Base-by-base conservation (phyloP, 768 basidiomycete genomes). In the Phlebiopsis gigantea region DNA sequence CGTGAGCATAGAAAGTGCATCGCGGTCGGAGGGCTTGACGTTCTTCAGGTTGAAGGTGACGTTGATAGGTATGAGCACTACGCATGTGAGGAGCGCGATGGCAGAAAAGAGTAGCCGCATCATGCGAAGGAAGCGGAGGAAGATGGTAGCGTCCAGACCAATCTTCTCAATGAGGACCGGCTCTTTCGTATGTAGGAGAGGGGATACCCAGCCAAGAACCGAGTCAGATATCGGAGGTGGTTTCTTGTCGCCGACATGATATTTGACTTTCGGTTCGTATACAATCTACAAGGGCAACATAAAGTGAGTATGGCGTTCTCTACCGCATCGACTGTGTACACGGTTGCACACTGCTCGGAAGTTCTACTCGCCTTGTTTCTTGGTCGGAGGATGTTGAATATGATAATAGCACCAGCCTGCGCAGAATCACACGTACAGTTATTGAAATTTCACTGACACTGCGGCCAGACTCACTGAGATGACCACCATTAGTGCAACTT, bases 241-340 rank as follows among this genome's bases (percentile, higher is more conserved):
- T 25, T 79, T 74, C 68, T 91, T 91, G 70, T 83, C 71, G 42
- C 85, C 88, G 58, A 81, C 77, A 65, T 91, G 90, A 67, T 93
- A 95, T 71, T 95, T 95, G 72, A 91, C 84, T 73, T 95, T 97
- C 60, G 93, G 94, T 68, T 93, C 90, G 66, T 96, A 96, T 57
- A 94, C 83, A 59, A 91, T 81, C 92, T 92, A 57, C 29, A 25
- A 19, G 2, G 25, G 57, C 34, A 1, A n/a, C n/a, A n/a, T n/a
- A n/a, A n/a, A n/a, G 28, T 48, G 6, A 56, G 47, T 19, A 44
- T 46, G 52, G 53, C 34, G 22, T 31, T 34, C 55, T 9, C 19
- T 15, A 31, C 22, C 12, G 52, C 24, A 12, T 39, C 60, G 19
- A 26, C 24, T 45, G 19, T 14, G 12, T 17, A 9, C 17, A 42